A percentile compares a stretch with the other conserved stretches of the same genome.
phyloP scores from a whole-genome alignment of 2,329 filamentous ascomycete species.

The Ceratocystis variospora region DNA sequence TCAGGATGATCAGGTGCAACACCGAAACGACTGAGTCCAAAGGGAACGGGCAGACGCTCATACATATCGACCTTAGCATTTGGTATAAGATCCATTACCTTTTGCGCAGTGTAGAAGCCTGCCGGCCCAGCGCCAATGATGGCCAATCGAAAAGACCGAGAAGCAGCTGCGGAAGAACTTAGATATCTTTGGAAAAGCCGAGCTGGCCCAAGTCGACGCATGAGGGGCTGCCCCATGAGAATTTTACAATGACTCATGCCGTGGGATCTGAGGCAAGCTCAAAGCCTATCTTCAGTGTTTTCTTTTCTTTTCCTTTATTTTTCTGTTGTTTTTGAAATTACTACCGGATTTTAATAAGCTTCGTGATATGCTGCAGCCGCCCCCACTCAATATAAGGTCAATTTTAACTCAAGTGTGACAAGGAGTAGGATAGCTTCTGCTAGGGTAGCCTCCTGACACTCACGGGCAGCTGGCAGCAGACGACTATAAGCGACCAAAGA shows the following conservation, averaged over 20 bases:
- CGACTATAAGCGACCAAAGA: neutral
- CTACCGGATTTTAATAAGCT: no score
- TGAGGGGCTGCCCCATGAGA: neutral
- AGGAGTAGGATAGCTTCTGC: neutral
- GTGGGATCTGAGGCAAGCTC: neutral
- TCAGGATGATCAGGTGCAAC: constrained; percentile 98
- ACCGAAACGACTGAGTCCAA: constrained; percentile 80
- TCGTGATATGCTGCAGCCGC: neutral
- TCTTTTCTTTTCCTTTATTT: no score
- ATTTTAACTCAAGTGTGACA: neutral
- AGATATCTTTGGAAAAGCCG: neutral
- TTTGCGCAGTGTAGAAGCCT: constrained; percentile 86
- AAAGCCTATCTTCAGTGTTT: neutral
- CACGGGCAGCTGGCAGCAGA: neutral
- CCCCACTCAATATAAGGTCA: neutral
- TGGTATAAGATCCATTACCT: constrained; percentile 62
- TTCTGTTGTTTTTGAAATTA: no score
- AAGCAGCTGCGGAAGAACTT: constrained; percentile 22
- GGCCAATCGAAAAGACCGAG: constrained; percentile 59
- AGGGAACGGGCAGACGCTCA: constrained; percentile 82
- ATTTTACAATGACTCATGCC: neutral
- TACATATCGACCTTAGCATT: constrained; percentile 83
- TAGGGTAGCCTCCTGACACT: neutral
- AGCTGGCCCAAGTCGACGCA: neutral
- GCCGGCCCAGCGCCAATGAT: constrained; percentile 88